phyloP scores from a whole-genome alignment of 352 stramenopile species.

The Globisporangium uncinulatum region DNA sequence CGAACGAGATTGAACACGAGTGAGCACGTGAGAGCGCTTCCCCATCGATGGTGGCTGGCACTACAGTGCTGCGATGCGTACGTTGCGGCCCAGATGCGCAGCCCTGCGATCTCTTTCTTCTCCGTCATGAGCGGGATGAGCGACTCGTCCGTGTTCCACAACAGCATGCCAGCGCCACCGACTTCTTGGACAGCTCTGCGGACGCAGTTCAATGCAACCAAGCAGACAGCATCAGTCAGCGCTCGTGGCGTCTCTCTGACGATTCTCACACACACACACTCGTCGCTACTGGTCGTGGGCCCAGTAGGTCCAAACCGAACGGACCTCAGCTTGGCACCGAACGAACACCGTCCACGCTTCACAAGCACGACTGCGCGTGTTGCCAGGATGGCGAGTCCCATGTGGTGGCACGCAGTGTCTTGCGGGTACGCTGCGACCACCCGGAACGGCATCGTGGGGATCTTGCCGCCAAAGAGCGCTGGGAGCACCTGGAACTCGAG shows the following conservation, averaged over 20 bases:
- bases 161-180: constrained; percentile 50
- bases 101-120: constrained; percentile 36
- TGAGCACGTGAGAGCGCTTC: too few species aligned
- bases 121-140: constrained; percentile 62
- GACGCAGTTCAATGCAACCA: not conserved
- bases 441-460: constrained; percentile 42
- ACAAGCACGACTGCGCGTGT: constrained; percentile 59
- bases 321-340: constrained; percentile 60
- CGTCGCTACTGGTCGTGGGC: too few species aligned
- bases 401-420: constrained; percentile 60
- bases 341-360: constrained; percentile 63
- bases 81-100: constrained; percentile 62
- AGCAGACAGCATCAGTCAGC: too few species aligned
- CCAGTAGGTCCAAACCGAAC: too few species aligned
- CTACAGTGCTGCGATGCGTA: constrained; percentile 11
- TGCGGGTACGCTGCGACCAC: constrained; percentile 58
- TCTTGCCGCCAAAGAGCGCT: constrained; percentile 46
- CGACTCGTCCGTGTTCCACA: constrained; percentile 61
- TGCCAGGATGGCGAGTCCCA: constrained; percentile 51
- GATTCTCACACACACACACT: too few species aligned
- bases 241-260: too few species aligned
- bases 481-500: constrained; percentile 40
- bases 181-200: constrained; percentile 41
- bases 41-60: too few species aligned
- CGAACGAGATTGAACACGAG: constrained; percentile 14